Base-by-base conservation (phyloP, 2,329 filamentous ascomycete genomes). In the Verticillium albo-atrum region DNA sequence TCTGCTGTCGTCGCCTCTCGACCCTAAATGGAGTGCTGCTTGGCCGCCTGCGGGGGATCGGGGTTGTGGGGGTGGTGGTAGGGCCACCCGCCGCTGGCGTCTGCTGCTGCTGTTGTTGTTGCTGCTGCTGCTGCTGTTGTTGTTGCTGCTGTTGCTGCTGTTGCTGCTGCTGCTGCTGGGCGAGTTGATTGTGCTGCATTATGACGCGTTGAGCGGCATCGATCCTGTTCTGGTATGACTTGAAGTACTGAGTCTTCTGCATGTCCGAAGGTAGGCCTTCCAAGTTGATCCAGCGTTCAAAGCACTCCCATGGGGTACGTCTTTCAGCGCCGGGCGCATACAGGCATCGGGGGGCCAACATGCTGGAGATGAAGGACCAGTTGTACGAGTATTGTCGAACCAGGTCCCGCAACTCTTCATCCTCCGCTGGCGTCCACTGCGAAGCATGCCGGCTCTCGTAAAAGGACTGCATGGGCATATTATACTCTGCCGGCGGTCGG, bases 301-400 rank as follows among this genome's bases (percentile, higher is more conserved):
- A 99, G 71, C 95, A 99, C 76, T 99, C 95, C 95, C 95, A 99
- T 0, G 94, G 92, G 3, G 94, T 98, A 54, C 95, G 86, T 62
- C 95, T 85, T 71, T 98, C 94, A 12, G 92, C 87, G 2, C 91
- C 92, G 23, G 93, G 94, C n/a, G 87, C 83, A 69, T 92, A 96
- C 15, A 87, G 72, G 0, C 92, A 96, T 57, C 86, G 86, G 17
- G 89, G 83, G 2, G 86, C 83, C 57, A 98, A 78, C 61, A 94
- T 88, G 66, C 86, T 90, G 1, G 93, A 91, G 58, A 98, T 97
- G 5, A 99, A 80, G 3, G 92, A 96, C 95, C 95, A 99, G 68
- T 99, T 99, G 78, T 97, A 98, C 0, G 92, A 92, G 69, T 95
- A 96, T 63, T 98, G 92, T 66, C 92, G 90, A 20, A 97, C 95